These are phyloP conservation scores for Fragaria vesca DNA, from an alignment of 306 rosid species.

Conservation along the genomic window DNA sequence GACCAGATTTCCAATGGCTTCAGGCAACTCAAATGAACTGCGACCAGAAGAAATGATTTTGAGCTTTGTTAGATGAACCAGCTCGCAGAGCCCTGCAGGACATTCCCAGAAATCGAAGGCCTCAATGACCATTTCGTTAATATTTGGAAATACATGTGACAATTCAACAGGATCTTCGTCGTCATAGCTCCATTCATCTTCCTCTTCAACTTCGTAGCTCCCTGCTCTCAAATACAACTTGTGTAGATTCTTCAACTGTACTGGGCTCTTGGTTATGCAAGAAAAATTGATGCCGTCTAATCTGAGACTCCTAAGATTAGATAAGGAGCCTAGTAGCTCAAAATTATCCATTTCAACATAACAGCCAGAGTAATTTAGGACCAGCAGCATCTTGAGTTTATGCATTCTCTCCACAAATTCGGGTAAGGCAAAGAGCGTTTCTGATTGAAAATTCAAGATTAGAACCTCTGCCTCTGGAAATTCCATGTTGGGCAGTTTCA, in stretches of 20 bases:
- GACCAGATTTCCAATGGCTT: too few species aligned
- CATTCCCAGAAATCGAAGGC: neutral
- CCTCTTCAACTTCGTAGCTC: too few species aligned
- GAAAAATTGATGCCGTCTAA: constrained; percentile 49
- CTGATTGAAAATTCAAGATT: constrained; percentile 38
- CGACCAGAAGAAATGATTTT: constrained; percentile 19
- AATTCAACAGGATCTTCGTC: too few species aligned
- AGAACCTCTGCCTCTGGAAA: constrained; percentile 44
- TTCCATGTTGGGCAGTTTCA: constrained; percentile 42
- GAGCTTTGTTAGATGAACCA: constrained; percentile 37
- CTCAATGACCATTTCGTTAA: constrained; percentile 32
- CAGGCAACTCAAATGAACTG: too few species aligned
- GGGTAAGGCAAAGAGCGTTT: constrained; percentile 34
- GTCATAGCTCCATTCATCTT: neutral
- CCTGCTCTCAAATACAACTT: constrained; percentile 40
- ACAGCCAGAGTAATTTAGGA: constrained; percentile 32
- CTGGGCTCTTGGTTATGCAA: constrained; percentile 21
- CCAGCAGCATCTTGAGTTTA: constrained; percentile 40
- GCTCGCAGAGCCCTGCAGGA: constrained; percentile 36
- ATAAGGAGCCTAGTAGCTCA: constrained; percentile 29
- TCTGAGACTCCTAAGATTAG: constrained; percentile 38
- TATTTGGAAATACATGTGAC: constrained; percentile 36
- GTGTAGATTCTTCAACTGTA: constrained; percentile 38
- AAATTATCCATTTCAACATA: constrained; percentile 31
- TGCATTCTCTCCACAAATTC: constrained; percentile 40